Percentiles rank a stretch among this genome's conserved stretches.
Conservation (phyloP, 2,329 filamentous ascomycete genomes). For the Magnaporthiopsis incrustans region DNA sequence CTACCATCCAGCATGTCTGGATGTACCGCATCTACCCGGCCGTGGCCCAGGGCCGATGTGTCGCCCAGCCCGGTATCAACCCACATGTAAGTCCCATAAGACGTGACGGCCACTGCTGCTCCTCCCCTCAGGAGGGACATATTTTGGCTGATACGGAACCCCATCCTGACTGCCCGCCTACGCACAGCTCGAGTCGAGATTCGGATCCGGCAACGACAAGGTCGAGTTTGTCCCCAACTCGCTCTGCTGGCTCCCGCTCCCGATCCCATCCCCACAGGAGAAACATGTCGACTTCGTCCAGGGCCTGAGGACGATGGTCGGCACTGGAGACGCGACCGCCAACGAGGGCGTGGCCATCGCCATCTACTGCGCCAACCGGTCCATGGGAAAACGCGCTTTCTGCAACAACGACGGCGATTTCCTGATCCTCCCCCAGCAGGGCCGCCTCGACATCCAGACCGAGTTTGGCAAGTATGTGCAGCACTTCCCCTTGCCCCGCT, state of each 20-base stretch:
- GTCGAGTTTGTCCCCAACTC: constrained; percentile 35
- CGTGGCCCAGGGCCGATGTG: constrained; percentile 19
- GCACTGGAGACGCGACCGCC: constrained; percentile 40
- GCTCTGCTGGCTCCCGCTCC: constrained; percentile 40
- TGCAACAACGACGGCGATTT: constrained; percentile 58
- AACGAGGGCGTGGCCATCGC: constrained; percentile 41
- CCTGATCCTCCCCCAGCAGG: constrained; percentile 57
- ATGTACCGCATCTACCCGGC: constrained; percentile 26
- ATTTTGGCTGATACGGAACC: background rate
- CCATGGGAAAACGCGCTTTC: constrained; percentile 39
- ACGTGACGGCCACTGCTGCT: no score
- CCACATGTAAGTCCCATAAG: background rate
- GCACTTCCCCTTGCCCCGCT: background rate
- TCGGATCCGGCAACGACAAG: constrained; percentile 35
- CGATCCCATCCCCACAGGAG: constrained; percentile 11
- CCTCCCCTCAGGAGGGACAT: no score
- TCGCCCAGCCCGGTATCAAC: background rate
- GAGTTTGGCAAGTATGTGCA: constrained; percentile 45
- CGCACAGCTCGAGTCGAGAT: constrained; percentile 30
- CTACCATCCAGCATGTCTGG: constrained; percentile 24
- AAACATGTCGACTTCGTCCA: constrained; percentile 34
- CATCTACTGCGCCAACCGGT: constrained; percentile 36
- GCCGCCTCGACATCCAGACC: constrained; percentile 58
- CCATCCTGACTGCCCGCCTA: constrained; percentile 6
- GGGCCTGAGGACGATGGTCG: constrained; percentile 40